Percentiles rank a stretch among this genome's conserved stretches.
Conservation (phyloP, 2,329 filamentous ascomycete species). For the Cytospora paraplurivora region DNA sequence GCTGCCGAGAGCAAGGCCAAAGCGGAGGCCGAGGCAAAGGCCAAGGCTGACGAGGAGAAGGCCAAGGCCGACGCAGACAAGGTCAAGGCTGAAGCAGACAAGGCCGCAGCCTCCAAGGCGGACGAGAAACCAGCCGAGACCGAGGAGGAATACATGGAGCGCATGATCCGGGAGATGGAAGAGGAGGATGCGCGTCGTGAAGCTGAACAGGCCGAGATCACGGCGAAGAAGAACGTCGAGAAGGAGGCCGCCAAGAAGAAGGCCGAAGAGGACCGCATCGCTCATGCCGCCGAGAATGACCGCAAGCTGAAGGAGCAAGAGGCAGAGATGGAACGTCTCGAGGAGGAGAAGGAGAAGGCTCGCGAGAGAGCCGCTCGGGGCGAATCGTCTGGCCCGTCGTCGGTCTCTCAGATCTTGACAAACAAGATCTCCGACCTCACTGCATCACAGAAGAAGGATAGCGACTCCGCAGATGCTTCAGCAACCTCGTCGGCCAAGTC, state of each 20-base stretch:
- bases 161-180: slow-evolving; percentile 65
- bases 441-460: slow-evolving; percentile 49
- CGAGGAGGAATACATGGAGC: slow-evolving; percentile 57
- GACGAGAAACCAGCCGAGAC: slow-evolving; percentile 37
- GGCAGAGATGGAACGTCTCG: slow-evolving; percentile 70
- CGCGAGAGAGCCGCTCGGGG: slow-evolving; percentile 52
- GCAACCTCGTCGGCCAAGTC: slow-evolving; percentile 42
- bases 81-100: slow-evolving; percentile 42
- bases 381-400: slow-evolving; percentile 49
- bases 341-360: slow-evolving; percentile 68
- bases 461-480: slow-evolving; percentile 49
- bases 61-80: slow-evolving; percentile 49
- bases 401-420: slow-evolving; percentile 55
- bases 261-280: slow-evolving; percentile 46
- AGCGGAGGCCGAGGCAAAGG: slow-evolving; percentile 37
- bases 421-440: slow-evolving; percentile 43
- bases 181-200: slow-evolving; percentile 55
- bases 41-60: slow-evolving; percentile 32
- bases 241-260: slow-evolving; percentile 49
- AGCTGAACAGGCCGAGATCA: slow-evolving; percentile 49
- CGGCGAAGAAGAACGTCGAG: slow-evolving; percentile 46
- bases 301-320: slow-evolving; percentile 72
- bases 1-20: slow-evolving; percentile 34
- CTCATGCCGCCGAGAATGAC: slow-evolving; percentile 58
- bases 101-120: slow-evolving; percentile 36